A percentile compares a stretch with the other conserved stretches of the same genome.
phyloP scores from a whole-genome alignment of 768 basidiomycete species.

The Trametes villosa region DNA sequence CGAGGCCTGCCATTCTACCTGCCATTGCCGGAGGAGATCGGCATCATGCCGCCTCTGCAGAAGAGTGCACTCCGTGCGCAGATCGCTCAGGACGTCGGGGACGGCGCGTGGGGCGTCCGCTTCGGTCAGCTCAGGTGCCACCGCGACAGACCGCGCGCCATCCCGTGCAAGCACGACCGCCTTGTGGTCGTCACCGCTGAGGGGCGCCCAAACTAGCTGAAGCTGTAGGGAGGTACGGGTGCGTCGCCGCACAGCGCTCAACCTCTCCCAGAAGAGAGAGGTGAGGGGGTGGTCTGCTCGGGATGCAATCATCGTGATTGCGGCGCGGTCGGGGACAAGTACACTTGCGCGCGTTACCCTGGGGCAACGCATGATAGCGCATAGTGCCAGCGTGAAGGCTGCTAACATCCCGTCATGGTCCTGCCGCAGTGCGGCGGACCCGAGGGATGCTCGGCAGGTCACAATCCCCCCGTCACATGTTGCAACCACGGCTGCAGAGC shows the following conservation, averaged over 20 bases:
- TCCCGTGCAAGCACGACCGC: not conserved
- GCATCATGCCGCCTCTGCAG: not conserved
- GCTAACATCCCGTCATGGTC: not conserved
- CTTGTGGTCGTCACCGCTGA: not conserved
- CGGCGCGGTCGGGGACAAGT: slow-evolving; percentile 6
- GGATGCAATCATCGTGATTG: not conserved
- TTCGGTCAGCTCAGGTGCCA: not conserved
- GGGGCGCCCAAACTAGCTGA: slow-evolving; percentile 2
- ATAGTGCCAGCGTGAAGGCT: slow-evolving; percentile 1
- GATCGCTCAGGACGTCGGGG: not conserved
- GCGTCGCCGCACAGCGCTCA: not conserved
- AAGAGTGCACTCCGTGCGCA: not conserved
- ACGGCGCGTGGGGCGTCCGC: not conserved
- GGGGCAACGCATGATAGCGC: slow-evolving; percentile 4
- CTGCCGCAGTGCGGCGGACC: not conserved
- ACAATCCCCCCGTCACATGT: not conserved
- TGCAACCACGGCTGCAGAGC: not conserved
- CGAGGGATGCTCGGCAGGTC: not conserved
- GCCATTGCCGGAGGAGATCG: not conserved
- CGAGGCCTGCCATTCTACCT: not conserved
- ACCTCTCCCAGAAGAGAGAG: not conserved
- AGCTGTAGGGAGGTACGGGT: not conserved
- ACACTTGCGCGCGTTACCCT: slow-evolving; percentile 1
- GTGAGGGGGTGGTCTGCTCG: not conserved
- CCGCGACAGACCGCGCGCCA: not conserved